phyloP scores from a whole-genome alignment of 176 grass and related monocot species.

The Puya raimondii region DNA sequence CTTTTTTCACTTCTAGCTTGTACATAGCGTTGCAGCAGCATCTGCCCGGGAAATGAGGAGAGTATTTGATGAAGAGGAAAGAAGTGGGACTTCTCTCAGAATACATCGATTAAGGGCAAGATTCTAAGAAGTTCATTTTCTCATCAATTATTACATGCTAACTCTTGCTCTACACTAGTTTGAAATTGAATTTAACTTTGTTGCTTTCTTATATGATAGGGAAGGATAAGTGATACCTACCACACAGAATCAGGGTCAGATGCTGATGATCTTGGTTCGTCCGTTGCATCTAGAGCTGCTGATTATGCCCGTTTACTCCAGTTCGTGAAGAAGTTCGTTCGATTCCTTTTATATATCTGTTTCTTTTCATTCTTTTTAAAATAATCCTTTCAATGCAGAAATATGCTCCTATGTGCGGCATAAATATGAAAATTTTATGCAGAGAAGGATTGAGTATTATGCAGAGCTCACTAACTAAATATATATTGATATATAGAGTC shows the following conservation, averaged over 20 bases:
- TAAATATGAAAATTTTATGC: neutral
- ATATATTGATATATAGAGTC: no score
- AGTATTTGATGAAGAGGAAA: conserved; percentile 73
- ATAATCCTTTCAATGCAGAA: neutral
- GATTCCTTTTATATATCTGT: neutral
- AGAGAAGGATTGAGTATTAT: no score
- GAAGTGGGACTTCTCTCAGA: conserved; percentile 39
- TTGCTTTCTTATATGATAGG: conserved; percentile 43
- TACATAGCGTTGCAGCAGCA: conserved; percentile 60
- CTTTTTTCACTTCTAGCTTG: conserved; percentile 39
- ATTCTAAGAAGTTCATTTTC: conserved; percentile 19
- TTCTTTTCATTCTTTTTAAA: neutral
- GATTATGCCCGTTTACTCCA: conserved; percentile 72
- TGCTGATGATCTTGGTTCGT: conserved; percentile 44
- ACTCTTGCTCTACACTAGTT: conserved; percentile 9
- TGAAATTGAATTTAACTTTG: conserved; percentile 20
- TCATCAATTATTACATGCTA: conserved; percentile 2
- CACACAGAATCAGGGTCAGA: conserved; percentile 91
- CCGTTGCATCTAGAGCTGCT: conserved; percentile 27
- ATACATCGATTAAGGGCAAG: conserved; percentile 70
- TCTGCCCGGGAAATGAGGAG: conserved; percentile 39
- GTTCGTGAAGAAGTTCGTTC: conserved; percentile 79
- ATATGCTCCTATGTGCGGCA: neutral
- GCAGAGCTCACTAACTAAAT: no score
- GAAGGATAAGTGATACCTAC: conserved; percentile 61